phyloP scores from a whole-genome alignment of 345 rosid genomes.

The Triadica sebifera region DNA sequence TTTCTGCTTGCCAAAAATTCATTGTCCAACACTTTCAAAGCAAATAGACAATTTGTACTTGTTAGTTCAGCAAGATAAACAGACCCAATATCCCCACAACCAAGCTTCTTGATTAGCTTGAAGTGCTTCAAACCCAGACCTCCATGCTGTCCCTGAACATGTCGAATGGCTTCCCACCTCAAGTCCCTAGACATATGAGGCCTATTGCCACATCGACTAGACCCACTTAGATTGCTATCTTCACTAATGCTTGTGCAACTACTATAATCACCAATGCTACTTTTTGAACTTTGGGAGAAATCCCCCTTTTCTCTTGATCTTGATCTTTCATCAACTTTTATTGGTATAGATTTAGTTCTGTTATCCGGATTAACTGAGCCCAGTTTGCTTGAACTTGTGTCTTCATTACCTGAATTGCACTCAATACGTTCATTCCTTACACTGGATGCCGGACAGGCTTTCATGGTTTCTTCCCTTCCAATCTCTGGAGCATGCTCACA shows the following conservation, averaged over 20 bases:
- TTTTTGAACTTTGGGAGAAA: slow-evolving; percentile 76
- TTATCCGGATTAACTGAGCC: slow-evolving; percentile 28
- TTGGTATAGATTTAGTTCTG: slow-evolving; percentile 30
- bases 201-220: slow-evolving; percentile 52
- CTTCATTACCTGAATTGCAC: slow-evolving; percentile 33
- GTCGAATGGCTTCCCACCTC: slow-evolving; percentile 72
- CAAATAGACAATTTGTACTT: slow-evolving; percentile 56
- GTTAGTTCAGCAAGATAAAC: slow-evolving; percentile 70
- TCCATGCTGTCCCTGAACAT: slow-evolving; percentile 57
- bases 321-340: slow-evolving; percentile 48
- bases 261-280: slow-evolving; percentile 74
- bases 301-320: slow-evolving; percentile 60
- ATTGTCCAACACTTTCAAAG: slow-evolving; percentile 72
- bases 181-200: slow-evolving; percentile 77
- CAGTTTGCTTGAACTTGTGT: slow-evolving; percentile 33
- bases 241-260: slow-evolving; percentile 59
- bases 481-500: slow-evolving; percentile 18
- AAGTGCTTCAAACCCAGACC: slow-evolving; percentile 58
- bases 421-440: slow-evolving; percentile 34
- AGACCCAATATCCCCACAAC: slow-evolving; percentile 74
- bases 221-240: slow-evolving; percentile 52
- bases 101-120: slow-evolving; percentile 64
- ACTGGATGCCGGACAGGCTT: slow-evolving; percentile 40
- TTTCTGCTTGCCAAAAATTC: slow-evolving; percentile 63
- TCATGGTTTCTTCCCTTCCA: slow-evolving; percentile 36